Base-by-base conservation (phyloP, 805 yeast genomes). In the Nematodospora valgi region DNA sequence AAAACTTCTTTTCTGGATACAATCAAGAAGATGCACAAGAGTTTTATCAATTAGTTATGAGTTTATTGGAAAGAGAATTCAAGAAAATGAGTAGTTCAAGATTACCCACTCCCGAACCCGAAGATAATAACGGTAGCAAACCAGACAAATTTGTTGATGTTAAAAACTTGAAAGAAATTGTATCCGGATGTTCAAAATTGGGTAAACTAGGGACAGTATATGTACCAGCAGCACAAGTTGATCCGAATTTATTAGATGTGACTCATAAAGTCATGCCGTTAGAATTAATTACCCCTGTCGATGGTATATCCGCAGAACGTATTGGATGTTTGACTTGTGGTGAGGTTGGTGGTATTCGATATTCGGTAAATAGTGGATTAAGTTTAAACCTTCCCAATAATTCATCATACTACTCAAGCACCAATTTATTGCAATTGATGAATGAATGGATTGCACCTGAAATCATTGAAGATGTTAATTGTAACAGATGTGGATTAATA, bases 21-120 rank as follows among this genome's bases (percentile, higher is more conserved):
- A 87, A 86, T 51, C 98, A 89, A 61, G 96, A 89, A 57, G 98
- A 89, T 62, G 97, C 97, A 0, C 96, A 89, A 59, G 98, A 89
- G 56, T 89, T 89, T 51, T 89, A 89, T 64, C 97, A 89, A 55
- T 71, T 81, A 34, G 72, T 84, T 2, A 67, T 85, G 70, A 69
- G 74, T 27, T 76, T 82, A 38, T 62, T 85, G 21, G 94, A 85
- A 50, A 64, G 64, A 26, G 85, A 80, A 35, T 62, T 56, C 57
- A 66, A 61, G 55, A 55, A 53, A n/a, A 40, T 47, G 18, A 39
- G 41, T 7, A 27, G 46, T 41, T 44, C 49, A 18, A 48, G 58
- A 33, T 41, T 56, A 29, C 23, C 50, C 3, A 43, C 56, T 16
- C 54, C 54, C 6, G 54, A 51, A 20, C 51, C 54, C 6, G 55